Base-by-base conservation (phyloP, 1,139 yeast species). In the Kodamaea sp. region DNA sequence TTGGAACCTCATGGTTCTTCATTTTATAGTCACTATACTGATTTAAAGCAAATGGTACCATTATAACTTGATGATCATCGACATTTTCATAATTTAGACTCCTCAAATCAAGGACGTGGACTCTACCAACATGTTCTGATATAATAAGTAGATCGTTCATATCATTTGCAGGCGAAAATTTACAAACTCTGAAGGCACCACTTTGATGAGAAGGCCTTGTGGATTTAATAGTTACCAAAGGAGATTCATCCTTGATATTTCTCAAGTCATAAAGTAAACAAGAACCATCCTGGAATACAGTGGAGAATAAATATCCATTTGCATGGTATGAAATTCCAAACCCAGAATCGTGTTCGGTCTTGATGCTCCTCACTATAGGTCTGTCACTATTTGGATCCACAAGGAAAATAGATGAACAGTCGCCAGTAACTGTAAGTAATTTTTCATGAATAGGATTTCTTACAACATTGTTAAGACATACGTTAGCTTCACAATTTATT, bases 241-340 rank as follows among this genome's bases (percentile, higher is more conserved):
- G 85, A 1, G 57, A 43, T 32, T 48, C 41, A 23, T 44, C 35
- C 4, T 48, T 42, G 39, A 78, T 55, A 44, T 82, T 82, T 48
- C 97, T 67, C 15, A 85, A 59, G 58, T 89, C 97, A 57, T 81
- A 89, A 15, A 89, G 63, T 45, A 81, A 66, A 46, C 94, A 83
- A 27, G 79, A 66, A 6, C 97, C 97, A 55, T 85, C 89, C 60
- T 89, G 96, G 57, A 87, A 88, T 22, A 90, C 81, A 0, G 87
- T 79, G 2, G 95, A 82, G 59, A 89, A 84, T 49, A 81, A 72
- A 42, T 74, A 53, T 12, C 92, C 95, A 37, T 84, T 79, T 12
- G 83, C 74, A 47, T 84, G 81, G 62, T 81, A 88, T n/a, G 84
- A 77, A 1, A 87, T 78, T 2, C 95, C 88, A 55, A 89, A 87